Evolutionary conservation across 257 asterid species (phyloP).

Genomic region (Rauvolfia tetraphylla): DNA sequence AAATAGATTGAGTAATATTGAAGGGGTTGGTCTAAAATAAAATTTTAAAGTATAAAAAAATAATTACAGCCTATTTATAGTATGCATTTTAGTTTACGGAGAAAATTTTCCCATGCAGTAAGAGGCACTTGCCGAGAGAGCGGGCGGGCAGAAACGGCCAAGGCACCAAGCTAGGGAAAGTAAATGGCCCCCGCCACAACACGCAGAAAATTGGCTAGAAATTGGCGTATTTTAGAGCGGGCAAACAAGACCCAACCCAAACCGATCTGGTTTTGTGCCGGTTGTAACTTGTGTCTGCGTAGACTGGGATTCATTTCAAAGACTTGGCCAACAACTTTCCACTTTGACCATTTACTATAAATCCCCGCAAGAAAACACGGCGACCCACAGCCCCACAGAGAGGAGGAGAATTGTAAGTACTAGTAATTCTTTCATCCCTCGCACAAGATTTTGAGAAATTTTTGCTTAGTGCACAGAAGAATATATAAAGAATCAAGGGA

Average conservation of each 20-base stretch:
- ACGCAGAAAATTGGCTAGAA: too few species aligned
- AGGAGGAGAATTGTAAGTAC: not conserved
- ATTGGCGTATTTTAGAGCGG: too few species aligned
- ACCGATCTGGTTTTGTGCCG: not conserved
- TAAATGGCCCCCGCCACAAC: too few species aligned
- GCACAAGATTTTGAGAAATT: not conserved
- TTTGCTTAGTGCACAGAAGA: not conserved
- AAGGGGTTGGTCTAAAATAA: too few species aligned
- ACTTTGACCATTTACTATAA: not conserved
- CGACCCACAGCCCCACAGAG: not conserved
- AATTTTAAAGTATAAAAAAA: too few species aligned
- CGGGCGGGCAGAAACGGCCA: too few species aligned
- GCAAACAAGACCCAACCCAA: not conserved
- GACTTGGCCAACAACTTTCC: conserved; percentile 6
- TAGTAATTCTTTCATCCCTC: not conserved
- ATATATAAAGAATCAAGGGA: not conserved
- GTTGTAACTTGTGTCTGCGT: not conserved
- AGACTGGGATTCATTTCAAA: conserved; percentile 2
- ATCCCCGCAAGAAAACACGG: not conserved
- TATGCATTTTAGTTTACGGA: too few species aligned
- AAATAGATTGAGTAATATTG: too few species aligned
- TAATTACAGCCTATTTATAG: too few species aligned
- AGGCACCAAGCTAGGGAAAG: too few species aligned
- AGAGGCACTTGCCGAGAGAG: too few species aligned
- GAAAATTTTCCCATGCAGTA: too few species aligned